phyloP scores from a whole-genome alignment of 306 rosid species.

The Nissolia schottii region DNA sequence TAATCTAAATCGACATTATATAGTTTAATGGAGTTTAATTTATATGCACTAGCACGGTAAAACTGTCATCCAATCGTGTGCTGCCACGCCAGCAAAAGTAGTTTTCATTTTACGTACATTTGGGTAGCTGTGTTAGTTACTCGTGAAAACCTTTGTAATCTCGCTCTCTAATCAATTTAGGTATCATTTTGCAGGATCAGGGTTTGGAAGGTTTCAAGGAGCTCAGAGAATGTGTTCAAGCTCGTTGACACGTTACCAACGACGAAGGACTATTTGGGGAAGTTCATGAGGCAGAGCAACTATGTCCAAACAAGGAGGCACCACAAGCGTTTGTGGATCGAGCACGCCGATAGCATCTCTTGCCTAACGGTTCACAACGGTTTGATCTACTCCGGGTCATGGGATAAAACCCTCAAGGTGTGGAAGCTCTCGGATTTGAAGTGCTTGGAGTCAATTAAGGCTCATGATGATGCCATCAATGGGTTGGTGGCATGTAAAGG shows the following conservation, averaged over 20 bases:
- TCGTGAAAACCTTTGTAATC: slow-evolving; percentile 76
- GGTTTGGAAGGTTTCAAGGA: slow-evolving; percentile 81
- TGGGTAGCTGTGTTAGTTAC: too few species aligned
- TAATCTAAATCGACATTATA: too few species aligned
- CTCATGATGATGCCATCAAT: slow-evolving; percentile 92
- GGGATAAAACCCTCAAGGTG: slow-evolving; percentile 87
- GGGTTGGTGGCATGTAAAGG: slow-evolving; percentile 66
- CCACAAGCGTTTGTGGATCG: slow-evolving; percentile 82
- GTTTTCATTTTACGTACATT: too few species aligned
- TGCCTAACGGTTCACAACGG: slow-evolving; percentile 63
- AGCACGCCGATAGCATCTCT: slow-evolving; percentile 87
- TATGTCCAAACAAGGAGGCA: slow-evolving; percentile 84
- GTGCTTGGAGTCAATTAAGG: slow-evolving; percentile 83
- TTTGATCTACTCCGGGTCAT: slow-evolving; percentile 80
- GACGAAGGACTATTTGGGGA: slow-evolving; percentile 71
- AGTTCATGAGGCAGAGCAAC: slow-evolving; percentile 83
- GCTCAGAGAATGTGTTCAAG: slow-evolving; percentile 68
- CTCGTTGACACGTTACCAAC: slow-evolving; percentile 78
- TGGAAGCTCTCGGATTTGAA: slow-evolving; percentile 84
- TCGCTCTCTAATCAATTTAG: too few species aligned
- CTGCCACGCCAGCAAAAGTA: too few species aligned
- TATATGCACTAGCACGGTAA: too few species aligned
- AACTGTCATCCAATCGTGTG: too few species aligned
- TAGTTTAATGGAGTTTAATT: too few species aligned
- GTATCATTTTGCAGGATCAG: too few species aligned